These are phyloP conservation scores for Ascoidea asiatica DNA, from an alignment of 805 yeast genomes.

Conservation along the genomic window DNA sequence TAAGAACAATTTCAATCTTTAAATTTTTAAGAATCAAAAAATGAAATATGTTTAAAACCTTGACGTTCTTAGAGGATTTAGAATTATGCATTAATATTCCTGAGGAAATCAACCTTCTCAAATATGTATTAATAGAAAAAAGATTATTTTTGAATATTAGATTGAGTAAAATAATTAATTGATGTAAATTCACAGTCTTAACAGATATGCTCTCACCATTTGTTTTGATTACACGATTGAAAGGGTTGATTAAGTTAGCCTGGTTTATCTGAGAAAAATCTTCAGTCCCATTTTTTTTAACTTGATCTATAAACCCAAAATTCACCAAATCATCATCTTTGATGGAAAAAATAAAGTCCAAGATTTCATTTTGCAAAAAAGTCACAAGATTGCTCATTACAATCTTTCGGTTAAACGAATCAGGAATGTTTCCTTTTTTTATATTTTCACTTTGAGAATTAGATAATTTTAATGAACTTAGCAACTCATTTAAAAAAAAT, in stretches of 20 bases:
- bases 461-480: too few species aligned
- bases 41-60: not conserved
- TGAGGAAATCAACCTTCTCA: slow-evolving; percentile 71
- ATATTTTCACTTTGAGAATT: not conserved
- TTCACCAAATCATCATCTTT: slow-evolving; percentile 10
- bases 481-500: too few species aligned
- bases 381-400: slow-evolving; percentile 1
- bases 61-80: not conserved
- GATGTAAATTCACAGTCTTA: slow-evolving; percentile 5
- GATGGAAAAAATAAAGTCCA: slow-evolving; percentile 24
- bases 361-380: slow-evolving; percentile 24
- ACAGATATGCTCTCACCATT: slow-evolving; percentile 10
- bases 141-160: slow-evolving; percentile 32
- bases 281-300: not conserved
- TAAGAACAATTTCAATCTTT: too few species aligned
- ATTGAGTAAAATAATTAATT: slow-evolving; percentile 38
- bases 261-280: not conserved
- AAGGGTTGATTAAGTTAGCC: too few species aligned
- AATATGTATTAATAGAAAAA: slow-evolving; percentile 49
- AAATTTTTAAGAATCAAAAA: slow-evolving; percentile 1
- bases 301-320: not conserved
- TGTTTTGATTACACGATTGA: too few species aligned
- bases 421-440: not conserved
- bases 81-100: slow-evolving; percentile 39
- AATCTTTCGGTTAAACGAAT: too few species aligned